These are phyloP conservation scores for Syzygium aqueum DNA, from an alignment of 345 rosid genomes.

Conservation along the genomic window DNA sequence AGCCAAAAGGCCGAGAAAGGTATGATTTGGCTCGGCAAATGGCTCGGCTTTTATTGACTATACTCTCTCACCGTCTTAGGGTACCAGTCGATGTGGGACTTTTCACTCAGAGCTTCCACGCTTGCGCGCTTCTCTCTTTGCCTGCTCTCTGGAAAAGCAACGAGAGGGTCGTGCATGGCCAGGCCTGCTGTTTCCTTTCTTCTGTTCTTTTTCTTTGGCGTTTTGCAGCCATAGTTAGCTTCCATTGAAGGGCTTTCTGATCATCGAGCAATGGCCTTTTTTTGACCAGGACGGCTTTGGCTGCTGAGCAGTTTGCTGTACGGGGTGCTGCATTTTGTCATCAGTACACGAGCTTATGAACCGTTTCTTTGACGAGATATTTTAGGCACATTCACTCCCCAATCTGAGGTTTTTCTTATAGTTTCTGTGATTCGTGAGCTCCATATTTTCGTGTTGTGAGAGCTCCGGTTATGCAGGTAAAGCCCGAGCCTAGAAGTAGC, in stretches of 20 bases:
- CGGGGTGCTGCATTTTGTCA: neutral
- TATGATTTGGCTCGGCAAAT: neutral
- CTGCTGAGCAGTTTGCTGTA: neutral
- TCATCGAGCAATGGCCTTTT: neutral
- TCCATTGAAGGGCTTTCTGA: neutral
- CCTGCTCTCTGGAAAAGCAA: neutral
- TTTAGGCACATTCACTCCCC: neutral
- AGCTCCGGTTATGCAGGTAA: neutral
- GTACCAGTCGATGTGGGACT: neutral
- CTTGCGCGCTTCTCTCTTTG: too few species aligned
- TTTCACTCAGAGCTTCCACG: too few species aligned
- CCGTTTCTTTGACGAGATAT: neutral
- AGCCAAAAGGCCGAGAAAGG: constrained; percentile 70
- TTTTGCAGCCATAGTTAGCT: neutral
- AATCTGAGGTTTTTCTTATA: neutral
- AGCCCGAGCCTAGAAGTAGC: neutral
- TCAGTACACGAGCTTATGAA: neutral
- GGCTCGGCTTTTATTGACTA: too few species aligned
- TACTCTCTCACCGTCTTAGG: neutral
- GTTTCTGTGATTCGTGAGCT: neutral
- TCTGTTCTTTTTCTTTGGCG: neutral
- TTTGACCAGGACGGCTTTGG: neutral
- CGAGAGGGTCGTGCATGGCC: neutral
- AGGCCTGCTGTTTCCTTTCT: neutral
- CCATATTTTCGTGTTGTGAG: neutral